Percentiles rank a stretch among this genome's conserved stretches.
Evolutionary conservation across 2,329 filamentous ascomycete genomes (phyloP).

Genomic region (Lecanoromycetidae sp.): DNA sequence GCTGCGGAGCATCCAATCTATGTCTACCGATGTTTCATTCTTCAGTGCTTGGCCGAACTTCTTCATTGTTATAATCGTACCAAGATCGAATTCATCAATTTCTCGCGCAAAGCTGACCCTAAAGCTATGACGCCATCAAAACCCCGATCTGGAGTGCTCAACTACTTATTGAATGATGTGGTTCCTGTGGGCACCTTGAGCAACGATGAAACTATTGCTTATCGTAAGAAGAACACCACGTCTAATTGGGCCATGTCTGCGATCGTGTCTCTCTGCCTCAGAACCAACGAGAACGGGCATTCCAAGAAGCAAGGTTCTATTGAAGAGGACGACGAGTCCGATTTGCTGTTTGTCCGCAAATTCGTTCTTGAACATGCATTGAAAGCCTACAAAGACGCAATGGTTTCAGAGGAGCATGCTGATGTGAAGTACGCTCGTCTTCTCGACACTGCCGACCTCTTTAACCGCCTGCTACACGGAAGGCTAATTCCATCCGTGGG

Average conservation of each 20-base stretch:
- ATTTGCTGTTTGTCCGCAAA: slow-evolving; percentile 81
- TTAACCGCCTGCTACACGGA: slow-evolving; percentile 80
- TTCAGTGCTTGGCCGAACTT: slow-evolving; percentile 84
- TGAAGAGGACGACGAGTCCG: slow-evolving; percentile 63
- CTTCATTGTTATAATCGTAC: slow-evolving; percentile 84
- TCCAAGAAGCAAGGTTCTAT: slow-evolving; percentile 46
- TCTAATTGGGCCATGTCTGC: slow-evolving; percentile 77
- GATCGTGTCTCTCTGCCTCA: slow-evolving; percentile 73
- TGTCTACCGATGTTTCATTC: slow-evolving; percentile 87
- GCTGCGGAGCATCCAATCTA: slow-evolving; percentile 89
- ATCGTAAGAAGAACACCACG: slow-evolving; percentile 70
- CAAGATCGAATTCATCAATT: slow-evolving; percentile 98
- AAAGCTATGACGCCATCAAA: slow-evolving; percentile 83
- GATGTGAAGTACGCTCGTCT: slow-evolving; percentile 81
- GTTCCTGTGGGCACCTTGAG: slow-evolving; percentile 53
- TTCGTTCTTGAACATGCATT: slow-evolving; percentile 91
- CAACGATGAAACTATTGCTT: slow-evolving; percentile 58
- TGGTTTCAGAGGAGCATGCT: slow-evolving; percentile 62
- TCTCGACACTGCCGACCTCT: slow-evolving; percentile 77
- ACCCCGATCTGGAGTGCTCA: slow-evolving; percentile 80
- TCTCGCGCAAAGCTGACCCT: slow-evolving; percentile 79
- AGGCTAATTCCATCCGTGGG: slow-evolving; percentile 51
- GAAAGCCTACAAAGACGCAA: slow-evolving; percentile 83
- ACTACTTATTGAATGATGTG: slow-evolving; percentile 80
- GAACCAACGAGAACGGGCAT: slow-evolving; percentile 65